Base-by-base conservation (phyloP, 306 rosid species). In the Quercus gilva region DNA sequence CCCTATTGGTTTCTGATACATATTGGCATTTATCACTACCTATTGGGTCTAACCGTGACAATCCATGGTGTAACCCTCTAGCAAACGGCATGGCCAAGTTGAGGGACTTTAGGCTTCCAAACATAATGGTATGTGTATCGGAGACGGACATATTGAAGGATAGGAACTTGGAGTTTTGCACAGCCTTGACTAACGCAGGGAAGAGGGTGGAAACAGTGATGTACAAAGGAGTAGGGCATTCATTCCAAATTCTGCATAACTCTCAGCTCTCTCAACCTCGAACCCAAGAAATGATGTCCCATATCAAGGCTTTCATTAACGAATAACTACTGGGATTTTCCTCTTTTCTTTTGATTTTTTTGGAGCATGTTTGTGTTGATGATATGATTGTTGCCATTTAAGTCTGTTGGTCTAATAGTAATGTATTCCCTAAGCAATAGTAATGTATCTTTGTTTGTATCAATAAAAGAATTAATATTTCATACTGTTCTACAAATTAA, bases 1-100 rank as follows among this genome's bases (percentile, higher is more conserved):
- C 90, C 80, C 79, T 90, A 19, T 43, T 91, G 21, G 87, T 84
- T 76, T 86, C 92, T 2, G 94, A 92, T 68, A 80, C 91, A 31
- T 92, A 91, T 41, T 94, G 97, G 97, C 86, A 94, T 20, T 33
- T 92, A 74, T 85, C 99, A 1, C 90, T 94, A 52, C 99, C 97
- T 55, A 18, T 25, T 4, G 95, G 92, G 15, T 84, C 91, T 5
- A 87, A 78, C 4, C 92, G 89, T 17, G 97, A 94, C 82, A 97
- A 94, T 76, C 82, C 86, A 7, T 92, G 89, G 90, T 91, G 94
- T 80, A 94, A 92, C 81, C 95, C 97, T 73, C 75, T 90, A 12
- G 80, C 76, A 52, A 74, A 76, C 25, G 86, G 87, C n/a, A 10
- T 19, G 45, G 75, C 79, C 14, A 92, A 79, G 85, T 12, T 89